Evolutionary conservation across 1,139 yeast species (phyloP), one percentile per base, ranked within the genome.

Genomic region (Debaryomyces sp.): DNA sequence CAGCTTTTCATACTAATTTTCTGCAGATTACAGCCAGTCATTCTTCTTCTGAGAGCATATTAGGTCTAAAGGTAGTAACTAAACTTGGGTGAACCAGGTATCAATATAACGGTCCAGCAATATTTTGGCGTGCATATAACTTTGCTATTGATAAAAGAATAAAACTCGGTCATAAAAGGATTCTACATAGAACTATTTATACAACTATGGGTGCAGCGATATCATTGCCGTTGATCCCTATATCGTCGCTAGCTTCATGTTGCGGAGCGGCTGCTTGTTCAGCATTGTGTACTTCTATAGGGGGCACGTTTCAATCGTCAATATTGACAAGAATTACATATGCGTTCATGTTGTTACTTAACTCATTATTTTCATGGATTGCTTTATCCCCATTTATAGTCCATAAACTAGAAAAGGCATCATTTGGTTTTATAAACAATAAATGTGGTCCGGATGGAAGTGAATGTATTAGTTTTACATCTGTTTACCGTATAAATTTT

Each of bases 381-480:
- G 89, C 90, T 70, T 79, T 95, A 52, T 85, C 96, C 21, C 92
- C 91, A 53, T 87, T 89, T 67, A 84, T 95, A 2, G 79, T 87
- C 26, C 78, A 82, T 51, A 82, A 89, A 67, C 81, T 94, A 9
- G 96, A 89, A 54, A 80, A 80, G 53, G 78, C 94, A 8, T 78
- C 91, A 0, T 80, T 86, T 67, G 89, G 91, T 37, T 81, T 82
- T 55, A 79, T 86, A 54, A 85, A 86, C 48, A 73, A 70, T 54
- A 71, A 72, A 50, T 74, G 80, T 55, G 84, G 83, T 9, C 91
- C 97, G 55, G 84, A 85, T 43, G 96, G 94, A 8, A 85, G 86
- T 40, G 91, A 90, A 59, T 95, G 99, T 71, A 83, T 84, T 40
- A 96, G 97, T 48, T 95, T 94, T 68, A 89, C 92, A 17, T 92